A percentile compares a stretch with the other conserved stretches of the same genome.
These are phyloP conservation scores for Pichia cephalocereana DNA, from an alignment of 805 yeast species.

Conservation along the genomic window DNA sequence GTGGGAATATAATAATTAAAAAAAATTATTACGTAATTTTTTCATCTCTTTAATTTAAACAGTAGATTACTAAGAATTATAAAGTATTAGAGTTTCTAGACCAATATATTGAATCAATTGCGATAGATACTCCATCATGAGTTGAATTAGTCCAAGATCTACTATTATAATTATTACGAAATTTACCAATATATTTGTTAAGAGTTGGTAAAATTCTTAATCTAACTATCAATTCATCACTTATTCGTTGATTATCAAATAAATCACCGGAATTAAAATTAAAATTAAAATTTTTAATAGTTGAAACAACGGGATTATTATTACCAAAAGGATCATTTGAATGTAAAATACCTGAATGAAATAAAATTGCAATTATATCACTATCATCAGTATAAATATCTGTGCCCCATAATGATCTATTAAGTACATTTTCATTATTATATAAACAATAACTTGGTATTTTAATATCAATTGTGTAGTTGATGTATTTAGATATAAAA, in stretches of 20 bases:
- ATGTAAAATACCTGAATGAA: slow-evolving; percentile 63
- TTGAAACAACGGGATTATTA: neutral
- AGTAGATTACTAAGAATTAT: no score
- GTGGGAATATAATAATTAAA: no score
- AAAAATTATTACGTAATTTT: no score
- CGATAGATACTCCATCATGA: slow-evolving; percentile 77
- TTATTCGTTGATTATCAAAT: slow-evolving; percentile 28
- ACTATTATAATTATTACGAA: slow-evolving; percentile 61
- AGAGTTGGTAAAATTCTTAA: slow-evolving; percentile 61
- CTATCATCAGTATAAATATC: slow-evolving; percentile 93
- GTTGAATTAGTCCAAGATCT: slow-evolving; percentile 51
- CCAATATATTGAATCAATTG: slow-evolving; percentile 50
- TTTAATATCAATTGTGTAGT: slow-evolving; percentile 44
- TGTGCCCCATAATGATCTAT: slow-evolving; percentile 77
- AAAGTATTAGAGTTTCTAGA: slow-evolving; percentile 12
- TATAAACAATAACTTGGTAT: slow-evolving; percentile 39
- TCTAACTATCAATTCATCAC: slow-evolving; percentile 48
- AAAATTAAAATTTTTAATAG: slow-evolving; percentile 6
- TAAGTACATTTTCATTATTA: slow-evolving; percentile 33
- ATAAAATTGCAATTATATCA: slow-evolving; percentile 64
- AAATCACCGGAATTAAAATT: slow-evolving; percentile 22
- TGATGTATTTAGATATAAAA: slow-evolving; percentile 17
- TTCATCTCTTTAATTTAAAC: no score
- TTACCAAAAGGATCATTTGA: slow-evolving; percentile 21
- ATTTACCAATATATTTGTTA: slow-evolving; percentile 53